Evolutionary conservation across 805 yeast genomes (phyloP).

Genomic region (Candida boleticola): DNA sequence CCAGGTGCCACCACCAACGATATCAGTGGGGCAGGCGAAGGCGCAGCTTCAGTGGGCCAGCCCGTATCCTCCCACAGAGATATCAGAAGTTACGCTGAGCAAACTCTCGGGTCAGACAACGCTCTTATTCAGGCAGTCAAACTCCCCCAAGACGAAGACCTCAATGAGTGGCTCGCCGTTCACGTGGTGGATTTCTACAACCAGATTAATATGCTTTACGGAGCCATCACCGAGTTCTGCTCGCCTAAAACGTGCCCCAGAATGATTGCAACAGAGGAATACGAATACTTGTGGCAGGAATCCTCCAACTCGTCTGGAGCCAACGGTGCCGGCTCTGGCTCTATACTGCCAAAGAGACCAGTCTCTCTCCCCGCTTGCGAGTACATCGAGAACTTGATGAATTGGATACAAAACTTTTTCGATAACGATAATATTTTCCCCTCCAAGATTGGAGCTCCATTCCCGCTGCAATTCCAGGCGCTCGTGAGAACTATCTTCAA

Average conservation of each 20-base stretch:
- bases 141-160: conserved; percentile 87
- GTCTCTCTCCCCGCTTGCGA: conserved; percentile 91
- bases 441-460: conserved; percentile 84
- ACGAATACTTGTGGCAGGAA: conserved; percentile 97
- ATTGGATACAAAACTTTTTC: conserved; percentile 90
- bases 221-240: conserved; percentile 94
- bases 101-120: conserved; percentile 90
- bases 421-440: conserved; percentile 93
- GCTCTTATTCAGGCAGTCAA: conserved; percentile 90
- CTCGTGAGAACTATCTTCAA: conserved; percentile 85
- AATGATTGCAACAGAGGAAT: conserved; percentile 97
- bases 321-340: conserved; percentile 14
- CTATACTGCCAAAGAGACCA: conserved; percentile 56
- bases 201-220: conserved; percentile 94
- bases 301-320: conserved; percentile 35
- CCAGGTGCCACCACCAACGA: conserved; percentile 6
- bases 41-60: conserved; percentile 18
- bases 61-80: conserved; percentile 60
- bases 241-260: conserved; percentile 93
- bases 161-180: conserved; percentile 94
- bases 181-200: conserved; percentile 97
- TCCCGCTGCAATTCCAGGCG: conserved; percentile 78
- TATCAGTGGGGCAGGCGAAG: conserved; percentile 5
- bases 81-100: conserved; percentile 86
- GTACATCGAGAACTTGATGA: conserved; percentile 89